These are phyloP conservation scores for Exidia glandulosa DNA, from an alignment of 768 basidiomycete species.

Conservation along the genomic window DNA sequence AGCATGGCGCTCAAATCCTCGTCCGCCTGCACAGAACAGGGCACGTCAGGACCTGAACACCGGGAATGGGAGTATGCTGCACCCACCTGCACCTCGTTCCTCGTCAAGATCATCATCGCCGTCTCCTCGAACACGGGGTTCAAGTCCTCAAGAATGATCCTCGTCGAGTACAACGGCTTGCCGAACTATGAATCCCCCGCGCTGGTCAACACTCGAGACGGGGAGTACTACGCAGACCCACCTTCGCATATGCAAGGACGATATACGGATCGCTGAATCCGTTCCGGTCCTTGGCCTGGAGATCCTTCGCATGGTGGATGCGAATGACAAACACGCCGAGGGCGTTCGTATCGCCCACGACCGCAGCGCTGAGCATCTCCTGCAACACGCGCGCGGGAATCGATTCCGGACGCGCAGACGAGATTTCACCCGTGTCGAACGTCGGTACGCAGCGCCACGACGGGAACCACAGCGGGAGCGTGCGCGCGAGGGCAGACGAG, in stretches of 20 bases:
- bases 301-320: constrained; percentile 49
- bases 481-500: too few relatives aligned
- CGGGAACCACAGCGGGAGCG: too few relatives aligned
- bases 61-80: neutral
- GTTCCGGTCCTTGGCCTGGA: constrained; percentile 37
- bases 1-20: constrained; percentile 55
- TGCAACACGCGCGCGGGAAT: too few relatives aligned
- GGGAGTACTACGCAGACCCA: constrained; percentile 4
- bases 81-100: constrained; percentile 41
- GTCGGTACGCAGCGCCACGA: too few relatives aligned
- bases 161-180: constrained; percentile 57
- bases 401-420: too few relatives aligned
- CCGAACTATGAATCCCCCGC: constrained; percentile 22
- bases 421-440: too few relatives aligned
- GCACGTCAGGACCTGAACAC: neutral
- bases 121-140: constrained; percentile 66
- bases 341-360: constrained; percentile 52
- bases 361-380: constrained; percentile 46
- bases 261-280: constrained; percentile 46
- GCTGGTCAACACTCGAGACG: neutral
- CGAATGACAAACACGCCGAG: constrained; percentile 56
- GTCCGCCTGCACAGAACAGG: constrained; percentile 29
- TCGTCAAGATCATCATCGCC: constrained; percentile 46
- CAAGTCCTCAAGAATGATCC: constrained; percentile 54
- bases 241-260: constrained; percentile 52